phyloP scores from a whole-genome alignment of 2,329 filamentous ascomycete species.

The Penicillium capsulatum region DNA sequence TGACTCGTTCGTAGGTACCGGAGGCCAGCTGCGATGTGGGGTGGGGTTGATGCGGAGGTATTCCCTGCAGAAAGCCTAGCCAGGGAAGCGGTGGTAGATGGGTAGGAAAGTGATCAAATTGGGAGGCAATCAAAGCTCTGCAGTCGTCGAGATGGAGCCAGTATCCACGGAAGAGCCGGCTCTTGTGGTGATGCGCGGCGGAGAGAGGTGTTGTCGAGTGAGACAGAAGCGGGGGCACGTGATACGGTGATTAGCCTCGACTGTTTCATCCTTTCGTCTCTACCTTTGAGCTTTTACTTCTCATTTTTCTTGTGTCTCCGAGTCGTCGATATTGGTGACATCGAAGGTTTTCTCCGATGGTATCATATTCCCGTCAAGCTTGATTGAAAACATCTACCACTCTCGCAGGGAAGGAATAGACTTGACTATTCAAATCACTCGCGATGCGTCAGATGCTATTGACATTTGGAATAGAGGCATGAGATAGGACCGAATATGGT shows the following conservation, averaged over 20 bases:
- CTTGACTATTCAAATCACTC: no score
- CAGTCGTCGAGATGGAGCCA: not conserved
- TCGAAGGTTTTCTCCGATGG: no score
- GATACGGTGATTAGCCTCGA: no score
- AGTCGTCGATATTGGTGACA: not conserved
- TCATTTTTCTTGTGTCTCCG: no score
- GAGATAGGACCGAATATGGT: no score
- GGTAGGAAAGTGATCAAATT: not conserved
- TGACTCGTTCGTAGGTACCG: constrained; percentile 1
- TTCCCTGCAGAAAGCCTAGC: constrained; percentile 5
- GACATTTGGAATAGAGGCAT: no score
- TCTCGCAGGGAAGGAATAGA: no score
- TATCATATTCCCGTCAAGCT: no score
- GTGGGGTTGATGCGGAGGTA: constrained; percentile 23
- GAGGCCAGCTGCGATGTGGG: constrained; percentile 19
- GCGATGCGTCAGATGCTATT: no score
- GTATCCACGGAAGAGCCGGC: constrained; percentile 19
- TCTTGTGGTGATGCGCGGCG: constrained; percentile 9
- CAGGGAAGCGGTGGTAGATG: not conserved
- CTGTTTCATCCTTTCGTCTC: no score
- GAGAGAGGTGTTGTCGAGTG: not conserved
- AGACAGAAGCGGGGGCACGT: constrained; percentile 14
- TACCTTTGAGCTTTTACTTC: no score
- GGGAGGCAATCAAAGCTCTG: not conserved
- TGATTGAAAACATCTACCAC: no score